Evolutionary conservation across 2,329 filamentous ascomycete species (phyloP).

Genomic region (Xylariales sp.): DNA sequence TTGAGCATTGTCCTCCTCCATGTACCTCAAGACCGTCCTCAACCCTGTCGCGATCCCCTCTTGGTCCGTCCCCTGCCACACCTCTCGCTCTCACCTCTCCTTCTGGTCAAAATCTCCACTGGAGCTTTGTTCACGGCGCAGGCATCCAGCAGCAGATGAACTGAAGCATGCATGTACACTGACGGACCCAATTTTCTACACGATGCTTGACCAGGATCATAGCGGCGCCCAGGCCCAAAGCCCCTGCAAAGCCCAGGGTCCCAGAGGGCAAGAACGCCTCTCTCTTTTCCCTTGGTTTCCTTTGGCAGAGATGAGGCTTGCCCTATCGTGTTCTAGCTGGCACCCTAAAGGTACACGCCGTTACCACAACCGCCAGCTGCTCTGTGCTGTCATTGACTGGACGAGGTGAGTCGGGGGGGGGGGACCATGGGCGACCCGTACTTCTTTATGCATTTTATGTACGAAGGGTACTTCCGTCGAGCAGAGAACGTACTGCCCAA

Average conservation of each 20-base stretch:
- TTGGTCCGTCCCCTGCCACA: too few relatives aligned
- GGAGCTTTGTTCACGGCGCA: slow-evolving; percentile 4
- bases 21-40: neutral
- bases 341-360: slow-evolving; percentile 8
- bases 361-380: slow-evolving; percentile 4
- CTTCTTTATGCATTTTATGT: neutral
- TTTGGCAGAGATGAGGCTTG: slow-evolving; percentile 6
- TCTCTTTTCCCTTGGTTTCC: neutral
- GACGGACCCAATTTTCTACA: neutral
- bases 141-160: too few relatives aligned
- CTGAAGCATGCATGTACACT: neutral
- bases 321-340: neutral
- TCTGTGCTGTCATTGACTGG: slow-evolving; percentile 5
- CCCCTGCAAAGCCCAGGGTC: neutral
- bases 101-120: slow-evolving; percentile 7
- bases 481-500: slow-evolving; percentile 4
- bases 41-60: slow-evolving; percentile 7
- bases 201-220: too few relatives aligned
- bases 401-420: neutral
- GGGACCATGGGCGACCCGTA: neutral
- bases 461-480: neutral
- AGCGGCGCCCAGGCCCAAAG: too few relatives aligned
- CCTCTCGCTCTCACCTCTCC: slow-evolving; percentile 1
- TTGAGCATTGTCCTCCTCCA: slow-evolving; percentile 8
- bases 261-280: neutral